Conservation (phyloP, 139 green algal genomes). For the Chlorella sp. region DNA sequence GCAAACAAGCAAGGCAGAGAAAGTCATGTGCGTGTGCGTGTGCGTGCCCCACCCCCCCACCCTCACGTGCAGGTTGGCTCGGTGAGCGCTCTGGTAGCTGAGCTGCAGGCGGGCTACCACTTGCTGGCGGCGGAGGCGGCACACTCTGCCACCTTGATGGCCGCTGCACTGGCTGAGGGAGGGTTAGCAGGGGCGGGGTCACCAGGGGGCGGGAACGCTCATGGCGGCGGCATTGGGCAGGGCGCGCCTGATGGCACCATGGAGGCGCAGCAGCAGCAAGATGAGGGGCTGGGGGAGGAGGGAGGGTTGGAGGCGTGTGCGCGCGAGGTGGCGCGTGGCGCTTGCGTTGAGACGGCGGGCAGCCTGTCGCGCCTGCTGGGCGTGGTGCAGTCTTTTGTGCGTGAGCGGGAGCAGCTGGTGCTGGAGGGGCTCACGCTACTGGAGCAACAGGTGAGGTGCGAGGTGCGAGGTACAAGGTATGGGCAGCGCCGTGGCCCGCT, state of each 20-base stretch:
- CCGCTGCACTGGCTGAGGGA: background rate
- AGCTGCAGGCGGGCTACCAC: slow-evolving; percentile 32
- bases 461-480: background rate
- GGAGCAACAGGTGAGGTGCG: slow-evolving; percentile 12
- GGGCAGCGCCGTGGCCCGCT: background rate
- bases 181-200: background rate
- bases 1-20: too few relatives aligned
- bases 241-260: too few relatives aligned
- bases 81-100: slow-evolving; percentile 39
- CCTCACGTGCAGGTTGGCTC: slow-evolving; percentile 47
- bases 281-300: background rate
- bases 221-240: background rate
- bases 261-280: background rate
- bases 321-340: background rate
- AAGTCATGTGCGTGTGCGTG: too few relatives aligned
- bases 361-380: slow-evolving; percentile 2
- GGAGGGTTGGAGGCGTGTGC: background rate
- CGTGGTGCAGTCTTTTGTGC: background rate
- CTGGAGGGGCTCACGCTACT: background rate
- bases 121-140: slow-evolving; percentile 22
- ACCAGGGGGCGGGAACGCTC: background rate
- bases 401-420: background rate
- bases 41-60: too few relatives aligned
- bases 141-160: background rate
- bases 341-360: background rate